Conservation (phyloP, 805 yeast genomes). For the Candida glaebosa region DNA sequence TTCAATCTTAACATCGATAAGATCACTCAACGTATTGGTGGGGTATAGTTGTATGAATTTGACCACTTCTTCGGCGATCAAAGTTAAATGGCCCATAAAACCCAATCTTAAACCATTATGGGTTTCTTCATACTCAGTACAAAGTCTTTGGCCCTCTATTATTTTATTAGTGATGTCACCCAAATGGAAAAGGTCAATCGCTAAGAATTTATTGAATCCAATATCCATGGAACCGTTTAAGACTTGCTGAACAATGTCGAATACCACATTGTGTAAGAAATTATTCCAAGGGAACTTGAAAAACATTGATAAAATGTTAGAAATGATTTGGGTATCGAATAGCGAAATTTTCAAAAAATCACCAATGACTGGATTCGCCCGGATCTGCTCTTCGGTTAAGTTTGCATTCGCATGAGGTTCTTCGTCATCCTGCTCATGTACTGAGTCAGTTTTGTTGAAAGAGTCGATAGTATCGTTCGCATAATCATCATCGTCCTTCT, state of each 20-base stretch:
- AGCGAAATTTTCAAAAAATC: constrained; percentile 40
- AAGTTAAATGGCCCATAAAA: constrained; percentile 92
- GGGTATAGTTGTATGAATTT: constrained; percentile 61
- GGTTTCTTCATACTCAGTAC: constrained; percentile 54
- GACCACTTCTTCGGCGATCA: constrained; percentile 94
- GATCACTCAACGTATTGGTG: constrained; percentile 30
- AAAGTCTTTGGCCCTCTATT: constrained; percentile 52
- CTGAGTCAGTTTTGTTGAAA: constrained; percentile 26
- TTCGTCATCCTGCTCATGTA: constrained; percentile 29
- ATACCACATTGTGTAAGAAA: constrained; percentile 45
- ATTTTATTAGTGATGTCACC: constrained; percentile 42
- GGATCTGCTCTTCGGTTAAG: constrained; percentile 39
- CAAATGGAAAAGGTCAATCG: constrained; percentile 56
- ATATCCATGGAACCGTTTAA: constrained; percentile 47
- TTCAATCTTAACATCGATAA: constrained; percentile 36
- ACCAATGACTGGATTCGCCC: constrained; percentile 42
- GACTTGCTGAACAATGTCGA: constrained; percentile 46
- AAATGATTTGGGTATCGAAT: constrained; percentile 41
- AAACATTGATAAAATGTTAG: constrained; percentile 41
- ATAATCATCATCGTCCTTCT: constrained; percentile 12
- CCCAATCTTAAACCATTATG: constrained; percentile 68
- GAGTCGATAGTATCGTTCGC: constrained; percentile 30
- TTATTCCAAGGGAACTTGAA: constrained; percentile 47
- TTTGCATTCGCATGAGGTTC: constrained; percentile 44
- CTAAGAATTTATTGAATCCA: constrained; percentile 45